Conservation (phyloP, 2,329 filamentous ascomycete genomes). For the Scedosporium apiospermum region DNA sequence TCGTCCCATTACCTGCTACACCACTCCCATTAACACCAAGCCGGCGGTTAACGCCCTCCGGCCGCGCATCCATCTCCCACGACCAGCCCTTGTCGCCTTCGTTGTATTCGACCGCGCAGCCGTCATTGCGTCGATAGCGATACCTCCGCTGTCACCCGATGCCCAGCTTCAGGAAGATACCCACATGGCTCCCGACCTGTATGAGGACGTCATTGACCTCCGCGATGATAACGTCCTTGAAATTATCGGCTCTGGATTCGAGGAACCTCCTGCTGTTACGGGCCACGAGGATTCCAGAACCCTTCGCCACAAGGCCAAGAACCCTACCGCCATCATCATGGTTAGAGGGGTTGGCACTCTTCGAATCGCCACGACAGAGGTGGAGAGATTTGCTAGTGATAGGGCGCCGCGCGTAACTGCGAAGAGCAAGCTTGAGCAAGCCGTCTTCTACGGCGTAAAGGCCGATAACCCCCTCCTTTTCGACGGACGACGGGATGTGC, state of each 20-base stretch:
- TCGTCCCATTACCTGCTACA: conserved; percentile 58
- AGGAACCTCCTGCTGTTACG: conserved; percentile 38
- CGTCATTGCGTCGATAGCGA: conserved; percentile 64
- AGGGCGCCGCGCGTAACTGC: conserved; percentile 59
- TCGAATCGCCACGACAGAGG: conserved; percentile 47
- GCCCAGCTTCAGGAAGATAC: conserved; percentile 64
- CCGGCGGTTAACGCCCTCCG: conserved; percentile 25
- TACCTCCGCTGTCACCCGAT: conserved; percentile 60
- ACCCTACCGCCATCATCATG: conserved; percentile 51
- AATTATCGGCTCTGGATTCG: conserved; percentile 53
- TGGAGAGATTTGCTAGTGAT: conserved; percentile 50
- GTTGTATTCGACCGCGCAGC: conserved; percentile 71
- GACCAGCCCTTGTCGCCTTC: conserved; percentile 71
- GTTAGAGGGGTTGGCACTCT: conserved; percentile 55
- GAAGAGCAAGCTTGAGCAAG: conserved; percentile 86
- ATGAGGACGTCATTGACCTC: conserved; percentile 82
- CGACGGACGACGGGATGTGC: conserved; percentile 53
- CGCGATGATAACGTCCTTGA: conserved; percentile 54
- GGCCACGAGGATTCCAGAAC: conserved; percentile 35
- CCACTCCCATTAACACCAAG: conserved; percentile 34
- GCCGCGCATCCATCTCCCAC: conserved; percentile 68
- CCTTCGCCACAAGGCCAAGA: conserved; percentile 45
- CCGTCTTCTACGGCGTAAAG: conserved; percentile 81
- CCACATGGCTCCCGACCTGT: conserved; percentile 53
- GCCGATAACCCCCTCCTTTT: conserved; percentile 85